Evolutionary conservation across 352 stramenopile species (phyloP).

Genomic region (Phytophthora sp.): DNA sequence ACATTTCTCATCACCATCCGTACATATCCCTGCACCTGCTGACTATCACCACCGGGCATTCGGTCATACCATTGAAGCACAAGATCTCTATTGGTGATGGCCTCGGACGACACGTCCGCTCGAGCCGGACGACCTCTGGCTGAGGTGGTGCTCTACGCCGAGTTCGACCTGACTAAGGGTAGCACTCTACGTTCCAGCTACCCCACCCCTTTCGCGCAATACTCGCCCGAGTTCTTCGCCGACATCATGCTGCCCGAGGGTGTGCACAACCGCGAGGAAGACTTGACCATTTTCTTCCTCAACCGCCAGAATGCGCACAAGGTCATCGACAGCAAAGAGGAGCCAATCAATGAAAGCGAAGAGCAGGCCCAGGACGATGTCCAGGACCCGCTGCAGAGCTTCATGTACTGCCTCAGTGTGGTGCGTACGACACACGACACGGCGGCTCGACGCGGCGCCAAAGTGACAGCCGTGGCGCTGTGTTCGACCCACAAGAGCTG

Average conservation of each 20-base stretch:
- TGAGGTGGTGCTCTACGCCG: conserved; percentile 79
- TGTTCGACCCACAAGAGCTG: conserved; percentile 84
- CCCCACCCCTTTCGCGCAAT: conserved; percentile 64
- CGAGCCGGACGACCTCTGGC: conserved; percentile 41
- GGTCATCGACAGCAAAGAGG: not conserved
- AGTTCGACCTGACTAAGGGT: conserved; percentile 90
- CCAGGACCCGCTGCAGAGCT: conserved; percentile 62
- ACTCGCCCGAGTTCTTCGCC: conserved; percentile 90
- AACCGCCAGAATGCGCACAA: conserved; percentile 57
- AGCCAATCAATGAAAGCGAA: conserved; percentile 2
- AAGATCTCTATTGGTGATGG: conserved; percentile 23
- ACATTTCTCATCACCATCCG: not conserved
- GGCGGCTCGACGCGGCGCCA: conserved; percentile 69
- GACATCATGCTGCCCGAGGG: conserved; percentile 90
- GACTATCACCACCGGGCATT: not conserved
- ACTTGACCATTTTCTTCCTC: conserved; percentile 91
- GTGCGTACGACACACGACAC: conserved; percentile 85
- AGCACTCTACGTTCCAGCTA: conserved; percentile 84
- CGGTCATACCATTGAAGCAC: not conserved
- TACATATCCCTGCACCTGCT: not conserved
- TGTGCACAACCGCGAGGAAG: conserved; percentile 87
- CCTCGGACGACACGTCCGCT: not conserved
- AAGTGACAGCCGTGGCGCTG: conserved; percentile 84
- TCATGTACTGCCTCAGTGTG: conserved; percentile 90
- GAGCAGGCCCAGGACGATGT: not conserved